Evolutionary conservation across 139 green algal species (phyloP).

Genomic region (Helicosporidium sp.): DNA sequence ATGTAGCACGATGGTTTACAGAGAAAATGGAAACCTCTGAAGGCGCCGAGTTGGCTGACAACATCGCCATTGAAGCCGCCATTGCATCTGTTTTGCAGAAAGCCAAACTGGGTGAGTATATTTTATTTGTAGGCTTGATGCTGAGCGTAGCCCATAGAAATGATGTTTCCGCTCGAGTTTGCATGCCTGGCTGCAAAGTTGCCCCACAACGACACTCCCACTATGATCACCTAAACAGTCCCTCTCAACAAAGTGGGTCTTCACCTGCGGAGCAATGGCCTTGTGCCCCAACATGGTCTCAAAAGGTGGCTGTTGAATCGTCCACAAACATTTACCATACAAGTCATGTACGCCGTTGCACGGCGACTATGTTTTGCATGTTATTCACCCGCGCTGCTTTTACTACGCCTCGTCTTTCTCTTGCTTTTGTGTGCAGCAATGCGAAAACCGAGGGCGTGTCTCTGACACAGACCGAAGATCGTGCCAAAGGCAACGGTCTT

Average conservation of each 20-base stretch:
- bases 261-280: slow-evolving; percentile 4
- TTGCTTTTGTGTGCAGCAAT: slow-evolving; percentile 1
- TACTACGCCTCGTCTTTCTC: neutral
- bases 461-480: too few relatives aligned
- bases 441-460: neutral
- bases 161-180: too few relatives aligned
- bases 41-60: too few relatives aligned
- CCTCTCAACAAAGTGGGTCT: slow-evolving; percentile 4
- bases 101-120: neutral
- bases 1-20: too few relatives aligned
- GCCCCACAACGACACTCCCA: too few relatives aligned
- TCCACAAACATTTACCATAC: too few relatives aligned
- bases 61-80: too few relatives aligned
- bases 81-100: neutral
- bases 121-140: neutral
- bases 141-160: neutral
- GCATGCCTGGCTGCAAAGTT: neutral
- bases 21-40: too few relatives aligned
- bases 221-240: too few relatives aligned
- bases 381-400: neutral
- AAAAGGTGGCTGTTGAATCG: slow-evolving; percentile 3
- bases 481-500: too few relatives aligned
- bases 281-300: slow-evolving; percentile 4
- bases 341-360: too few relatives aligned
- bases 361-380: too few relatives aligned